Evolutionary conservation across 2,329 filamentous ascomycete species (phyloP).

Genomic region (Rutstroemia sydowiana): DNA sequence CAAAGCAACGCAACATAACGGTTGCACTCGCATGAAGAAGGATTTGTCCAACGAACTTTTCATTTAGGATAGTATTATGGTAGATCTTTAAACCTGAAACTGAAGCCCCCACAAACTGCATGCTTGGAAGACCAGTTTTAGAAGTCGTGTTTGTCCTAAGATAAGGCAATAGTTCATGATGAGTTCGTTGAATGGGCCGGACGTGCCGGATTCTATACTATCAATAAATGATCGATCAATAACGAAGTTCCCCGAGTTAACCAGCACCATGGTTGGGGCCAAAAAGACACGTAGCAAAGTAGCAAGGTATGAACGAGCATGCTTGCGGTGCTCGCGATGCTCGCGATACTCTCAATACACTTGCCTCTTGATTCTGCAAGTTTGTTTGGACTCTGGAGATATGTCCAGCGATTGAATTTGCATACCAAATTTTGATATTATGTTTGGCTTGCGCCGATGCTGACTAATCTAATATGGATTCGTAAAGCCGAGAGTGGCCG

Average conservation of each 20-base stretch:
- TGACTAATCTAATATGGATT: neutral
- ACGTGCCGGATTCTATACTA: neutral
- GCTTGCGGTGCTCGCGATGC: neutral
- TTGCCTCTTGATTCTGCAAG: too few species aligned
- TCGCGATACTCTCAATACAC: too few species aligned
- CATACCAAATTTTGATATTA: neutral
- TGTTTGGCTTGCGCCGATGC: neutral
- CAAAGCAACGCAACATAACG: neutral
- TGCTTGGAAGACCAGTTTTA: neutral
- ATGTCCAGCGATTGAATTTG: neutral
- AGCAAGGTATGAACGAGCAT: neutral
- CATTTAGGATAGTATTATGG: neutral
- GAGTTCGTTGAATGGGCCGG: neutral
- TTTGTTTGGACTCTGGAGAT: too few species aligned
- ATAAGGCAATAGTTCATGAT: neutral
- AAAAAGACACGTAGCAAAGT: too few species aligned
- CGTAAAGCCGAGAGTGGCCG: neutral
- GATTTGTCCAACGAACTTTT: neutral
- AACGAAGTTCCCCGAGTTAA: too few species aligned
- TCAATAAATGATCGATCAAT: too few species aligned
- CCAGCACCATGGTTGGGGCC: too few species aligned
- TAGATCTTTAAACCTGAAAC: neutral
- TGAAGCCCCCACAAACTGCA: neutral
- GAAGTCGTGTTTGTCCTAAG: neutral
- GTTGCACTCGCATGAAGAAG: neutral